Evolutionary conservation across 768 basidiomycete genomes (phyloP).

Genomic region (Pluteus cervinus): DNA sequence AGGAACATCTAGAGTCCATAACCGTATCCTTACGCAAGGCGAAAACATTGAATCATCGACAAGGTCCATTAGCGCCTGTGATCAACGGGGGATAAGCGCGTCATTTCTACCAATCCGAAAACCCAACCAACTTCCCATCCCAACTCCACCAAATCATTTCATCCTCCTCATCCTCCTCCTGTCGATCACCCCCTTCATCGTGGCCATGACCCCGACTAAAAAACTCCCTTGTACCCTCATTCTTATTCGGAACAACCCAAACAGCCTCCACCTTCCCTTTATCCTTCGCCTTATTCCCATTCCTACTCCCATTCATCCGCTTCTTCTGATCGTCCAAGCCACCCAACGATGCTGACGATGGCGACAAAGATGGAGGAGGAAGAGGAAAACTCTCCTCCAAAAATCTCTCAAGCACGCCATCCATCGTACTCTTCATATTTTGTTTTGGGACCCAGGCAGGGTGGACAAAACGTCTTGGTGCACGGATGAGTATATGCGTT

Average conservation of each 20-base stretch:
- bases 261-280: conserved; percentile 37
- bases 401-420: conserved; percentile 33
- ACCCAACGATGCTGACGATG: too few relatives aligned
- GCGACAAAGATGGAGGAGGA: too few relatives aligned
- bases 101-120: conserved; percentile 39
- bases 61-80: too few relatives aligned
- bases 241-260: conserved; percentile 35
- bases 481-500: conserved; percentile 26
- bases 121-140: conserved; percentile 50
- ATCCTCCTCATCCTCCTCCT: conserved; percentile 21
- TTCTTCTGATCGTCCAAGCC: too few relatives aligned
- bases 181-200: not conserved
- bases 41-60: too few relatives aligned
- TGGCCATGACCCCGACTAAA: conserved; percentile 12
- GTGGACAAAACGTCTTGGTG: conserved; percentile 24
- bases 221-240: too few relatives aligned
- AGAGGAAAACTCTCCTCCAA: conserved; percentile 28
- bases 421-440: conserved; percentile 16
- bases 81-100: too few relatives aligned
- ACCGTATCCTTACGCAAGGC: too few relatives aligned
- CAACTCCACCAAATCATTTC: conserved; percentile 64
- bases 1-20: too few relatives aligned
- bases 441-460: conserved; percentile 24
- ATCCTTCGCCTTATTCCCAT: conserved; percentile 12
- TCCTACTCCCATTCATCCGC: too few relatives aligned